Evolutionary conservation across 257 asterid species (phyloP).

Genomic region (Gentiana dahurica): DNA sequence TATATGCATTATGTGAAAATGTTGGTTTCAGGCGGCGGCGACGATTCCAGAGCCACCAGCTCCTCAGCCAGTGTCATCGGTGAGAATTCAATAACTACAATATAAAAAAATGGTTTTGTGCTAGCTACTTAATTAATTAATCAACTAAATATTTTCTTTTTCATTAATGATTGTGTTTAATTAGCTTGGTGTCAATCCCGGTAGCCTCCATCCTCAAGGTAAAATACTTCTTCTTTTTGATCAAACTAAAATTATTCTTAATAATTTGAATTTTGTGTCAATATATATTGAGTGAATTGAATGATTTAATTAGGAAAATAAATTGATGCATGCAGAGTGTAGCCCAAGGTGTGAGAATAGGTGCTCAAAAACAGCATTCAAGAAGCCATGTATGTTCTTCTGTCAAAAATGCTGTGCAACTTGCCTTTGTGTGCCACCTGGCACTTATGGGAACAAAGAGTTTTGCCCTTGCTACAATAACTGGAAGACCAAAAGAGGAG

Average conservation of each 20-base stretch:
- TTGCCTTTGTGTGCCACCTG: constrained; percentile 74
- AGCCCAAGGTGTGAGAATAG: constrained; percentile 32
- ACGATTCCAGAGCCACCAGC: constrained; percentile 13
- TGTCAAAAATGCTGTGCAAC: constrained; percentile 60
- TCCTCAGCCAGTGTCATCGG: constrained; percentile 24
- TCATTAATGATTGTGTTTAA: not conserved
- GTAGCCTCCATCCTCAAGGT: constrained; percentile 79
- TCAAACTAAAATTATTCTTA: too few species aligned
- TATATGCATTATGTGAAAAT: not conserved
- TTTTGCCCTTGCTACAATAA: constrained; percentile 76
- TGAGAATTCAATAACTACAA: not conserved
- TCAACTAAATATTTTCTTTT: not conserved
- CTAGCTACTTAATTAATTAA: too few species aligned
- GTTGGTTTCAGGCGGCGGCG: not conserved
- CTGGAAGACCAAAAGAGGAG: constrained; percentile 88
- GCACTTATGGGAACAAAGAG: constrained; percentile 79
- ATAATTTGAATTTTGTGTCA: too few species aligned
- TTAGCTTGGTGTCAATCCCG: constrained; percentile 56
- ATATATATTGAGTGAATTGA: not conserved
- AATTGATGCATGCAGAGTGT: constrained; percentile 34
- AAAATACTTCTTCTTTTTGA: constrained; percentile 4
- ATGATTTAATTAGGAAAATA: not conserved
- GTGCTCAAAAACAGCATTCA: constrained; percentile 71
- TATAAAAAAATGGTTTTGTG: not conserved
- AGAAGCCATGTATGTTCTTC: constrained; percentile 76